Base-by-base conservation (phyloP, 257 asterid genomes). In the Eustoma russellianum region DNA sequence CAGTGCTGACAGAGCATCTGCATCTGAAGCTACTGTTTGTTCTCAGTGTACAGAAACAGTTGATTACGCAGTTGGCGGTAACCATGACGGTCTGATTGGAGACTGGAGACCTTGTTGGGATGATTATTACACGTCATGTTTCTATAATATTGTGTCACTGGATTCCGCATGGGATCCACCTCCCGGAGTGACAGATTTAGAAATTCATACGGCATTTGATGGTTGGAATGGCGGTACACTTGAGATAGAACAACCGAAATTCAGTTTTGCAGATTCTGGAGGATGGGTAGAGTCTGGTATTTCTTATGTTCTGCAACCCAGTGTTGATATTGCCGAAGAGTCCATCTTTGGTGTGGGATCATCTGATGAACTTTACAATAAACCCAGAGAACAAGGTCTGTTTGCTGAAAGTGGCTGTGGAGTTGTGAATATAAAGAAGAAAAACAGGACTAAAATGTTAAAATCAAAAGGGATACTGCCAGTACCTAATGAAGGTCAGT, bases 111-210 rank as follows among this genome's bases (percentile, higher is more conserved):
- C 72, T 18, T 73, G 63, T 68, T 92, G 93, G 94, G 95, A 88
- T 61, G 78, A 79, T 9, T 65, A 68, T 68, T 74, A 82, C 77
- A 62, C 24, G 80, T 62, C 73, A 34, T 92, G 74, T 84, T 84
- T 66, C 56, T 79, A 72, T 66, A 85, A 92, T 64, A 64, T 55
- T 49, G 64, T 62, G 45, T 79, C 83, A 5, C 66, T 76, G 51
- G 97, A 75, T 64, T 85, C 88, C 28, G 78, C 85, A 13, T 92
- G 98, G 98, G 91, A 87, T 55, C 93, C 77, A 45, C 96, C 98
- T 60, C 53, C 56, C 24, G 94, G 80, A 49, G 70, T 71, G 80
- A 85, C 77, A n/a, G 70, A 68, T 61, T 52, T 72, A 41, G 74
- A 50, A 48, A 49, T 19, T 65, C 64, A 64, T 47, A 54, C 47